Evolutionary conservation across 139 green algal species (phyloP).

Genomic region (Haematococcus sp.): DNA sequence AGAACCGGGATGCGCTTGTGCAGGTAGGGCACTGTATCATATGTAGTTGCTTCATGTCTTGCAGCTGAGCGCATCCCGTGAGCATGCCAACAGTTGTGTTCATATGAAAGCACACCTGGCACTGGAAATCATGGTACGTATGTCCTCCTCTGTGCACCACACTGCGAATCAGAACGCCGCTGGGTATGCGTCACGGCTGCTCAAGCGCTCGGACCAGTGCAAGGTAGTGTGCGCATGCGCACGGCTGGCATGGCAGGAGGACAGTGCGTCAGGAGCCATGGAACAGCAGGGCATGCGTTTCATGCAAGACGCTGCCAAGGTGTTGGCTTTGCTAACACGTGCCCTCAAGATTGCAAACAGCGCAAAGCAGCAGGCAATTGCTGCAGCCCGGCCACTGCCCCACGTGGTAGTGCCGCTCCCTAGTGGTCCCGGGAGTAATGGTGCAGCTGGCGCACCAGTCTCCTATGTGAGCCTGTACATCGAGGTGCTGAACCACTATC

Average conservation of each 20-base stretch:
- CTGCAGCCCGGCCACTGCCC: neutral
- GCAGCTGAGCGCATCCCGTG: no score
- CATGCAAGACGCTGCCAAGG: conserved; percentile 58
- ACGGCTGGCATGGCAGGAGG: conserved; percentile 83
- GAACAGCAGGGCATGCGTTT: neutral
- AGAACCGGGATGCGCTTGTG: conserved; percentile 77
- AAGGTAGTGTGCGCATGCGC: conserved; percentile 70
- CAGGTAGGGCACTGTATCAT: conserved; percentile 65
- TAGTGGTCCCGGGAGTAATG: no score
- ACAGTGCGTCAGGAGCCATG: neutral
- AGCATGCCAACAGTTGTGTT: no score
- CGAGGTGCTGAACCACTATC: conserved; percentile 67
- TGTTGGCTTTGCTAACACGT: conserved; percentile 76
- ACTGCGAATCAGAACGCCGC: conserved; percentile 48
- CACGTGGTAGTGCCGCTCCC: neutral
- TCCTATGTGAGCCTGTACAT: conserved; percentile 62
- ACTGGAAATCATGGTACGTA: no score
- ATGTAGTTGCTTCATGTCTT: no score
- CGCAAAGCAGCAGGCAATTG: conserved; percentile 65
- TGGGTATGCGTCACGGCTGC: conserved; percentile 81
- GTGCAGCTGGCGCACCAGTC: neutral
- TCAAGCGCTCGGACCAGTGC: conserved; percentile 90
- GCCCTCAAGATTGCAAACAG: conserved; percentile 78
- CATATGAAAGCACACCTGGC: no score
- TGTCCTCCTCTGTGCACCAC: no score